Conservation (phyloP, 116 monocot species). For the Zostera marina region DNA sequence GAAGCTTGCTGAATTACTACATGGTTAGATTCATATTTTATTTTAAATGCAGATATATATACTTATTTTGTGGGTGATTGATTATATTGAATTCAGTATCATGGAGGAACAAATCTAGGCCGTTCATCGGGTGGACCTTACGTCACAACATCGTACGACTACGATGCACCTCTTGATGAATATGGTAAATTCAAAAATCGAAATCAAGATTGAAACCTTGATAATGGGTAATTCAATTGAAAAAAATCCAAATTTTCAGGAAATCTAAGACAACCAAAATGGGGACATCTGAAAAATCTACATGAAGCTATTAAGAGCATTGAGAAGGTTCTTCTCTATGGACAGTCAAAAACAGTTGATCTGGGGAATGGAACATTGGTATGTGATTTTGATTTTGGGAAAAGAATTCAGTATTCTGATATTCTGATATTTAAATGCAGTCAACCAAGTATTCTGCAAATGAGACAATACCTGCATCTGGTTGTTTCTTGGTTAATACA, state of each 20-base stretch:
- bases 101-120: slow-evolving; percentile 73
- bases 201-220: neutral
- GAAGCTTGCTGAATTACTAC: slow-evolving; percentile 51
- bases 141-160: slow-evolving; percentile 51
- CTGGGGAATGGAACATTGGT: slow-evolving; percentile 16
- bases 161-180: slow-evolving; percentile 75
- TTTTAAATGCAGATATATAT: neutral
- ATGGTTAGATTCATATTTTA: slow-evolving; percentile 23
- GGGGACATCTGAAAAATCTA: slow-evolving; percentile 56
- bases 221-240: neutral
- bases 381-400: too few relatives aligned
- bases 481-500: slow-evolving; percentile 41
- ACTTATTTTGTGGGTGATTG: neutral
- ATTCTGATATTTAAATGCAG: slow-evolving; percentile 1
- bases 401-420: too few relatives aligned
- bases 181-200: slow-evolving; percentile 20
- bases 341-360: slow-evolving; percentile 5
- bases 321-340: slow-evolving; percentile 32
- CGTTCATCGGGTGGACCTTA: slow-evolving; percentile 57
- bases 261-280: slow-evolving; percentile 54
- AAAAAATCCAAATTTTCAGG: slow-evolving; percentile 7
- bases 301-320: slow-evolving; percentile 30
- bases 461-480: neutral
- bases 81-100: slow-evolving; percentile 24
- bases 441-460: slow-evolving; percentile 24